Conservation (phyloP, 768 basidiomycete species). For the Pleurotus sapidus region DNA sequence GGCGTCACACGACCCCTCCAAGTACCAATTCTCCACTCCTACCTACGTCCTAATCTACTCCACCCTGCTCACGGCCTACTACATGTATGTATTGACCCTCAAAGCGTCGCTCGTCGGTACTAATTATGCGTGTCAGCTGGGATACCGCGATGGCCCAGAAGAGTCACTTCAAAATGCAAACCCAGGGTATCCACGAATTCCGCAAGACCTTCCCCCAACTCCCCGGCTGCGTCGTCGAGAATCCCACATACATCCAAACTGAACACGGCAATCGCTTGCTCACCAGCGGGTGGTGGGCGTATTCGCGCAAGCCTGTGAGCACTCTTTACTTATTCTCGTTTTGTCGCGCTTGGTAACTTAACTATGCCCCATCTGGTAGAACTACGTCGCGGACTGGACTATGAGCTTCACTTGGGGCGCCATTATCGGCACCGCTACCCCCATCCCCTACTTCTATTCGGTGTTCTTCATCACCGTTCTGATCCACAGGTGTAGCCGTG, state of each 20-base stretch:
- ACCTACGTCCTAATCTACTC: conserved; percentile 71
- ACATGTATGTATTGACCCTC: conserved; percentile 52
- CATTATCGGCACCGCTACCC: conserved; percentile 66
- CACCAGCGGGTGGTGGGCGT: conserved; percentile 92
- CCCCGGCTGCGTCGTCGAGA: conserved; percentile 75
- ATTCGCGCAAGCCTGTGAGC: conserved; percentile 87
- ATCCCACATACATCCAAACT: conserved; percentile 92
- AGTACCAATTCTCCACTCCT: conserved; percentile 81
- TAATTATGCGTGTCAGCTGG: conserved; percentile 49
- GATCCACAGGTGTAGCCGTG: conserved; percentile 85
- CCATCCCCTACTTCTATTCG: conserved; percentile 96
- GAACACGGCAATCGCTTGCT: conserved; percentile 92
- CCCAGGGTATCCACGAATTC: conserved; percentile 80
- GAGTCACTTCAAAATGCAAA: conserved; percentile 96
- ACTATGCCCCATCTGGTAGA: conserved; percentile 35
- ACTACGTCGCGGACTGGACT: conserved; percentile 92
- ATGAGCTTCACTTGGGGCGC: conserved; percentile 87
- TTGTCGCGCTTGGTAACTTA: neutral
- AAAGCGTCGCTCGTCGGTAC: neutral
- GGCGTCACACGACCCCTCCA: conserved; percentile 87
- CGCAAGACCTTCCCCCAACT: conserved; percentile 94
- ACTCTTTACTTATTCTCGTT: neutral
- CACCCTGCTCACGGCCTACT: conserved; percentile 82
- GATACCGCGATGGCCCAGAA: conserved; percentile 97
- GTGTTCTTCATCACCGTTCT: conserved; percentile 95